These are phyloP conservation scores for Candida dubliniensis DNA, from an alignment of 1,139 yeast species.

Conservation along the genomic window DNA sequence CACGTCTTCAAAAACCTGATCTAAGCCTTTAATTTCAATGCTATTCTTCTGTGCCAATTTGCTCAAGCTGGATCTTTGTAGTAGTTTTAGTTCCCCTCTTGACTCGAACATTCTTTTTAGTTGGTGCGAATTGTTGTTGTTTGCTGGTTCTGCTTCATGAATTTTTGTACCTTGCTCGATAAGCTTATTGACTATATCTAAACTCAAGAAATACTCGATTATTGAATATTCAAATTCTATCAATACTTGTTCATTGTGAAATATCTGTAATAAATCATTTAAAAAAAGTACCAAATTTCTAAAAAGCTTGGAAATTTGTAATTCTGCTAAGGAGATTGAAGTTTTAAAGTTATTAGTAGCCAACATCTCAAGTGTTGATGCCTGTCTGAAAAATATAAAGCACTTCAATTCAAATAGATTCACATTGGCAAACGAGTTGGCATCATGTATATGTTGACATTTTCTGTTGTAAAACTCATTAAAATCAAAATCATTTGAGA, in stretches of 20 bases:
- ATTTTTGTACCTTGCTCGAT: conserved; percentile 11
- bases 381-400: conserved; percentile 30
- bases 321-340: conserved; percentile 34
- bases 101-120: conserved; percentile 38
- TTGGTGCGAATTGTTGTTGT: conserved; percentile 15
- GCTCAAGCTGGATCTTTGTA: conserved; percentile 44
- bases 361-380: conserved; percentile 27
- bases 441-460: conserved; percentile 6
- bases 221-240: conserved; percentile 31
- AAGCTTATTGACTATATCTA: conserved; percentile 28
- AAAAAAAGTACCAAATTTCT: conserved; percentile 38
- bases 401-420: conserved; percentile 28
- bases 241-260: conserved; percentile 17
- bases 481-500: conserved; percentile 20
- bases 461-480: conserved; percentile 15
- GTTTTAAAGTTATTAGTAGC: conserved; percentile 23
- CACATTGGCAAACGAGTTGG: conserved; percentile 17
- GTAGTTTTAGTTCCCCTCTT: conserved; percentile 46
- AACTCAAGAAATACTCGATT: conserved; percentile 30
- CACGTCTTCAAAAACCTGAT: conserved; percentile 26
- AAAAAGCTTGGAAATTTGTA: conserved; percentile 32
- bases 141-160: conserved; percentile 1
- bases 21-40: conserved; percentile 31
- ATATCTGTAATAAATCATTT: conserved; percentile 33
- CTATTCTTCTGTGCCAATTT: conserved; percentile 36